Evolutionary conservation across 768 basidiomycete genomes (phyloP), one percentile per base, ranked within the genome.

Genomic region (Zangia roseola): DNA sequence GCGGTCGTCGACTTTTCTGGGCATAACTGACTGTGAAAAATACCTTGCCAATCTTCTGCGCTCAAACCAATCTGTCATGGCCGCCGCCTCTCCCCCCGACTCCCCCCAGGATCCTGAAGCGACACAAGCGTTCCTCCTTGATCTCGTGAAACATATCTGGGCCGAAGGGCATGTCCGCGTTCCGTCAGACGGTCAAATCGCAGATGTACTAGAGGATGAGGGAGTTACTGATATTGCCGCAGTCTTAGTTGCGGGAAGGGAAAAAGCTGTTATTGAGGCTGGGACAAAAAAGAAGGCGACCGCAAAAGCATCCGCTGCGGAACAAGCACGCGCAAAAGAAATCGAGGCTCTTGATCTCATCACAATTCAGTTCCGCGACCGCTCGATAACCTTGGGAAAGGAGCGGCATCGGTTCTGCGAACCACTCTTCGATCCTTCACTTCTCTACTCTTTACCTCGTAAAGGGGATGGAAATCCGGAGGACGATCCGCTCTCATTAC

Each of bases 361-460:
- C 30, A 82, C 83, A 9, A 67, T 91, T 21, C 75, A 86, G 60
- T 92, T 90, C 69, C 76, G 81, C n/a, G 83, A 75, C 10, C 76
- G 79, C 60, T 77, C 81, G 34, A 62, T 94, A 50, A 88, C 86
- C 8, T 58, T 95, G 30, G 93, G 93, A 16, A 90, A 88, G 64
- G 91, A 92, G 61, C 78, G 93, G 30, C 92, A 97, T 73, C 77
- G 89, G 34, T 89, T 94, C 69, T 92, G 90, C 64, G 94, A 95
- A 65, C 91, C 92, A 6, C 74, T 97, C 23, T 94, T 92, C 55
- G 85, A 92, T 61, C 85, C 86, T 2, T 71, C 66, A 4, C 58
- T 91, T 35, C 67, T 91, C 49, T 68, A 70, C 1, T 69, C 69
- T 17, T 47, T 78, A 6, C 46, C 56, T 39, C 56, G 52, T 31